Conservation (phyloP, 1,139 yeast species). For the Geotrichum aggregatum region DNA sequence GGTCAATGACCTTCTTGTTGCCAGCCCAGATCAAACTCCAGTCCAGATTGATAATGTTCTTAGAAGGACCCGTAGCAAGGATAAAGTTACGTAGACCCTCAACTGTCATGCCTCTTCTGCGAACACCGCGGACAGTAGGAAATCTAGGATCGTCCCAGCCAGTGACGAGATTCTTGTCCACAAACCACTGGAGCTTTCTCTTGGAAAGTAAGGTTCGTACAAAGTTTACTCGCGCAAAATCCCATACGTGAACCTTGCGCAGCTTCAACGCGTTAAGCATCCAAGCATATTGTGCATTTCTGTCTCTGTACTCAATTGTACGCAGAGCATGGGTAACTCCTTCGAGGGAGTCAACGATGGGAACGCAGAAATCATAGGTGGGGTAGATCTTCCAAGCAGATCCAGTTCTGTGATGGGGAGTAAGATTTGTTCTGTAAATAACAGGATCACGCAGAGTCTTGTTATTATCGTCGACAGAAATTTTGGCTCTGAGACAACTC, state of each 20-base stretch:
- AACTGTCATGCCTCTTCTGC: conserved; percentile 98
- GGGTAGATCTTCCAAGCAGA: conserved; percentile 90
- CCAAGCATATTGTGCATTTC: conserved; percentile 98
- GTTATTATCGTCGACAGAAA: conserved; percentile 82
- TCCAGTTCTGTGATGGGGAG: conserved; percentile 97
- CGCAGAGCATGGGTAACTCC: conserved; percentile 97
- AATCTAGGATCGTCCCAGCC: conserved; percentile 99
- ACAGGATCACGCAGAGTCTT: conserved; percentile 96
- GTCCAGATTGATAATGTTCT: conserved; percentile 90
- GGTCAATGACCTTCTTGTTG: conserved; percentile 94
- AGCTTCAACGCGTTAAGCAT: conserved; percentile 72
- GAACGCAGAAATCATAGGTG: conserved; percentile 96
- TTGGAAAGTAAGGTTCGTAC: conserved; percentile 90
- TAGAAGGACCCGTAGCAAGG: conserved; percentile 93
- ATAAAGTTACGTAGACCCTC: conserved; percentile 93
- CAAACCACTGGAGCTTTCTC: conserved; percentile 98
- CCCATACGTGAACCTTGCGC: conserved; percentile 95
- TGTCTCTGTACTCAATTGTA: conserved; percentile 96
- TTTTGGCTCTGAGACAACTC: conserved; percentile 92
- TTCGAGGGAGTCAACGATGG: conserved; percentile 88
- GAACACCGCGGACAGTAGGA: conserved; percentile 98
- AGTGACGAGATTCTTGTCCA: conserved; percentile 75
- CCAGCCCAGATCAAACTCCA: conserved; percentile 97
- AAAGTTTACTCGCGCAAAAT: conserved; percentile 93
- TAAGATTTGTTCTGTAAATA: conserved; percentile 89